Conservation (phyloP, 768 basidiomycete species). For the Podaxis mareebaensis region DNA sequence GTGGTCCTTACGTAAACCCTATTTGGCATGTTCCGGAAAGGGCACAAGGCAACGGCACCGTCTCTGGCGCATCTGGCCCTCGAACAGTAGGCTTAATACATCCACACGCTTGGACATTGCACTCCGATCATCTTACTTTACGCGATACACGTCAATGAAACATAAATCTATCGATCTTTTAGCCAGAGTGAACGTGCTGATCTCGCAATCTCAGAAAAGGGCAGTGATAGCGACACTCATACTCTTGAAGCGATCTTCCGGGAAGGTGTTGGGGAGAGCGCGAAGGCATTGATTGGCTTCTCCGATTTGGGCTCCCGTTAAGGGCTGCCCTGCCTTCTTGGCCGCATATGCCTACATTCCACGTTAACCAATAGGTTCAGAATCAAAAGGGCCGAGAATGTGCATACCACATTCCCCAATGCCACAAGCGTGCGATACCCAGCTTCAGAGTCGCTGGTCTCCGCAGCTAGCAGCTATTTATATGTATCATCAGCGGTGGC, state of each 20-base stretch:
- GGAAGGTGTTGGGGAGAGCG: constrained; percentile 46
- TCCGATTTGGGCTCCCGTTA: constrained; percentile 40
- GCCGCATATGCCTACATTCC: constrained; percentile 49
- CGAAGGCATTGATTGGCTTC: constrained; percentile 42
- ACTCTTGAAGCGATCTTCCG: constrained; percentile 58
- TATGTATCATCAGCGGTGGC: not conserved
- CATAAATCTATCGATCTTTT: not conserved
- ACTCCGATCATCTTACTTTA: not conserved
- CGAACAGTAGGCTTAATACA: not conserved
- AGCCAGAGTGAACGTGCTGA: not conserved
- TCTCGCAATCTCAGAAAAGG: constrained; percentile 32
- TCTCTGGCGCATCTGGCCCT: not conserved
- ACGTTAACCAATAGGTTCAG: not conserved
- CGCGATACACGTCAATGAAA: not conserved
- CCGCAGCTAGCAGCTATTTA: constrained; percentile 46
- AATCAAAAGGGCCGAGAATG: not conserved
- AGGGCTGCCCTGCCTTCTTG: constrained; percentile 34
- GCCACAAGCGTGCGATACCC: constrained; percentile 71
- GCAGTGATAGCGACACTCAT: constrained; percentile 49
- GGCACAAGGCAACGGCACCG: not conserved
- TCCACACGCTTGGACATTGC: not conserved
- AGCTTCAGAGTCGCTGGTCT: constrained; percentile 64
- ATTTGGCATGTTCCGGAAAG: not conserved
- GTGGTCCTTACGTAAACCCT: constrained; percentile 10
- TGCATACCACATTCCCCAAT: constrained; percentile 69